Conservation (phyloP, 2,329 filamentous ascomycete species). For the Diplodia mutila region DNA sequence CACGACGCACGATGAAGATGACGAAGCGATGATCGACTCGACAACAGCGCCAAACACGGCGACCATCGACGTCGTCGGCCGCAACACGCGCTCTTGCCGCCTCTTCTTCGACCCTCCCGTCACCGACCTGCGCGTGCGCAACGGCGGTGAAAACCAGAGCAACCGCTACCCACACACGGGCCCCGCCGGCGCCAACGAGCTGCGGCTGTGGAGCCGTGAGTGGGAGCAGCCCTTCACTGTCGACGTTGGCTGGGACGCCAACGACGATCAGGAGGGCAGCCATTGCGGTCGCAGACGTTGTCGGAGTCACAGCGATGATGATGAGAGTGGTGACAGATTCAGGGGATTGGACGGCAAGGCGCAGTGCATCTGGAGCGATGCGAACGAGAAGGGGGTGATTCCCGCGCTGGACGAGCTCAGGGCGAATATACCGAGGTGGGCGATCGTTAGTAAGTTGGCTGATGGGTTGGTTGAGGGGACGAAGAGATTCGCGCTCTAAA, state of each 20-base stretch:
- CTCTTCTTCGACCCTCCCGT: constrained; percentile 71
- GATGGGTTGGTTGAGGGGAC: constrained; percentile 83
- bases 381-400: constrained; percentile 70
- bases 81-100: constrained; percentile 78
- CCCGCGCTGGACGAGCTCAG: constrained; percentile 82
- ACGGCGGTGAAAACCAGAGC: constrained; percentile 57
- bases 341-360: constrained; percentile 58
- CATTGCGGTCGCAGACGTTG: neutral
- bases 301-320: constrained; percentile 27
- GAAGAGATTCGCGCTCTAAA: constrained; percentile 66
- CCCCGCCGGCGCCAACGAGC: constrained; percentile 65
- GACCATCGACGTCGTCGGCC: constrained; percentile 67
- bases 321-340: constrained; percentile 28
- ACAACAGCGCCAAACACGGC: constrained; percentile 50
- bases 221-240: constrained; percentile 80
- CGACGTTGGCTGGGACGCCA: constrained; percentile 66
- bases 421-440: constrained; percentile 79
- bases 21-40: neutral
- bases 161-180: constrained; percentile 67
- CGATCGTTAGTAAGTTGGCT: constrained; percentile 71
- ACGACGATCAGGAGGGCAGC: constrained; percentile 30
- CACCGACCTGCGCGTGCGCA: constrained; percentile 65
- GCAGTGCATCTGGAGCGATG: constrained; percentile 86
- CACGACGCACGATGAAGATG: neutral
- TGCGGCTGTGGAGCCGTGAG: constrained; percentile 80